A percentile compares a stretch with the other conserved stretches of the same genome.
These are phyloP conservation scores for Solanum aculeatissimum DNA, from an alignment of 305 asterid genomes.

Conservation along the genomic window DNA sequence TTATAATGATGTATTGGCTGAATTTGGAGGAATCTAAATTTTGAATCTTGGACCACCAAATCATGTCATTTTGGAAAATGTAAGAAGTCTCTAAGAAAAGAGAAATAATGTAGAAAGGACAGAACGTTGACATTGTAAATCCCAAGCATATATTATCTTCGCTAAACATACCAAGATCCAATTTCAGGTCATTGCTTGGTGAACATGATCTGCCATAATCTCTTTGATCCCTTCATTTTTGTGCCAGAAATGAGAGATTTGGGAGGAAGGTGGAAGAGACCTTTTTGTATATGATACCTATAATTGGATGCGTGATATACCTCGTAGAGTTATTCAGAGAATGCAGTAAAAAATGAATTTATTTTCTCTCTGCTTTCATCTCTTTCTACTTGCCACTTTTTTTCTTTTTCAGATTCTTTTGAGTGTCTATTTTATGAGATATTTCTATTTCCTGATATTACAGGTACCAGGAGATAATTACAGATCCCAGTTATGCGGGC, in stretches of 20 bases:
- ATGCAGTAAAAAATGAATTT: neutral
- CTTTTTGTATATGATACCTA: neutral
- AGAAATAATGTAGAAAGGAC: neutral
- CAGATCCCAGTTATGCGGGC: slow-evolving; percentile 96
- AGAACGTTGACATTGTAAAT: neutral
- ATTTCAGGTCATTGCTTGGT: too few species aligned
- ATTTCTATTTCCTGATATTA: neutral
- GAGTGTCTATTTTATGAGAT: neutral
- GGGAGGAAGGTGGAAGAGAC: too few species aligned
- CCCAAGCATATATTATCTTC: neutral
- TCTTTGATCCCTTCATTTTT: too few species aligned
- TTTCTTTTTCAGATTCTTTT: neutral
- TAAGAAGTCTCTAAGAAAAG: neutral
- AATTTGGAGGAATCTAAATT: neutral
- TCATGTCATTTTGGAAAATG: neutral
- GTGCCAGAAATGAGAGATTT: too few species aligned
- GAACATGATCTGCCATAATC: too few species aligned
- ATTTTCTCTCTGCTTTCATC: neutral
- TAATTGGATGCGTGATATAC: neutral
- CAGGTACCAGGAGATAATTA: slow-evolving; percentile 96
- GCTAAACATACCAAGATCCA: neutral
- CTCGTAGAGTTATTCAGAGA: neutral
- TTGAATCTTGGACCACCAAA: neutral
- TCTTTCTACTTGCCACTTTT: neutral
- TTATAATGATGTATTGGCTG: neutral